phyloP scores from a whole-genome alignment of 805 yeast genomes.

The Kuraishia cidri region DNA sequence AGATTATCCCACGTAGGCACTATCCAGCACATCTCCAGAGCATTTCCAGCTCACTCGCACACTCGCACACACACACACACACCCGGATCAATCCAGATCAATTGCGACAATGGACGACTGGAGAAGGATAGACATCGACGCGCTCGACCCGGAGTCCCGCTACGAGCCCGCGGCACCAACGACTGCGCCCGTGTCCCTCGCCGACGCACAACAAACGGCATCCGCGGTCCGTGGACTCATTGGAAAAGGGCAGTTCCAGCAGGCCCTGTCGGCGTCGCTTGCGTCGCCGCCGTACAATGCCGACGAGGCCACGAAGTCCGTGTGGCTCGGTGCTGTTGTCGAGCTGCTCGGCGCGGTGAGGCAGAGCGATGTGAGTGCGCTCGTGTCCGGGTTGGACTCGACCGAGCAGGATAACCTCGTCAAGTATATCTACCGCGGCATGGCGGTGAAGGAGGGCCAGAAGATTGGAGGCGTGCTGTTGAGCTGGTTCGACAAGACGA shows the following conservation, averaged over 20 bases:
- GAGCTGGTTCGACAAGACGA: slow-evolving; percentile 88
- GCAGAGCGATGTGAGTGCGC: slow-evolving; percentile 53
- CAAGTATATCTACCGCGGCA: slow-evolving; percentile 80
- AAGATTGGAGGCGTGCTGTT: slow-evolving; percentile 81
- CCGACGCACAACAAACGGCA: slow-evolving; percentile 46
- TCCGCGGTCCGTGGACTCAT: slow-evolving; percentile 52
- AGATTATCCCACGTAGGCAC: too few species aligned
- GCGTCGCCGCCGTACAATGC: slow-evolving; percentile 81
- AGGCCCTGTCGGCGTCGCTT: slow-evolving; percentile 58
- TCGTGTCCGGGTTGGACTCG: slow-evolving; percentile 48
- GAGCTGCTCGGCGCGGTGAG: slow-evolving; percentile 64
- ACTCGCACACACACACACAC: too few species aligned
- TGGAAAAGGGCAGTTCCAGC: slow-evolving; percentile 62
- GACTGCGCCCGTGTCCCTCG: slow-evolving; percentile 36
- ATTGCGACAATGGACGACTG: slow-evolving; percentile 54
- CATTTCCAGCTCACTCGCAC: too few species aligned
- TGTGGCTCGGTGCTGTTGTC: slow-evolving; percentile 47
- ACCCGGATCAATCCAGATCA: neutral
- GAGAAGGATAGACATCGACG: slow-evolving; percentile 94
- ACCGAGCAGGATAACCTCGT: slow-evolving; percentile 71
- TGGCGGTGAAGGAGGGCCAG: slow-evolving; percentile 70
- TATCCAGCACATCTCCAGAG: too few species aligned
- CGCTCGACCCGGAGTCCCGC: slow-evolving; percentile 74
- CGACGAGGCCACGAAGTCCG: slow-evolving; percentile 42
- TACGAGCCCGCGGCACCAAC: slow-evolving; percentile 55